phyloP scores from a whole-genome alignment of 306 rosid genomes.

The Sicyos baderoa region DNA sequence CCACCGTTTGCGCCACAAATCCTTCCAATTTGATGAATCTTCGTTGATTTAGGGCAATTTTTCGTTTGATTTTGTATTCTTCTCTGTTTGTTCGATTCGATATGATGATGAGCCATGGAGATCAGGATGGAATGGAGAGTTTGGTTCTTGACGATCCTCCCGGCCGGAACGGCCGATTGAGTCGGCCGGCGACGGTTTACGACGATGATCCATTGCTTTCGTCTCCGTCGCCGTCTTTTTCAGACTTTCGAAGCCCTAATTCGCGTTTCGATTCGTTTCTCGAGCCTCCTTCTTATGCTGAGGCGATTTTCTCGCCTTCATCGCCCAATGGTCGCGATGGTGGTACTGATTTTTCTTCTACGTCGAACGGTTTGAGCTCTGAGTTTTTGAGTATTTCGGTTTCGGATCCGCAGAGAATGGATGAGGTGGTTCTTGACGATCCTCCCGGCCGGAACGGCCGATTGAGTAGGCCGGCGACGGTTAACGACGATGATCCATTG shows the following conservation, averaged over 20 bases:
- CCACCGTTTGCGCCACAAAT: not conserved
- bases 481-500: conserved; percentile 21
- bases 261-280: conserved; percentile 28
- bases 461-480: conserved; percentile 4
- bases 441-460: conserved; percentile 20
- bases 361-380: conserved; percentile 30
- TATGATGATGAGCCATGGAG: conserved; percentile 35
- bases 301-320: conserved; percentile 34
- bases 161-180: conserved; percentile 9
- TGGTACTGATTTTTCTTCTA: conserved; percentile 12
- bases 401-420: conserved; percentile 34
- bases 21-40: not conserved
- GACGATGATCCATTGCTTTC: conserved; percentile 21
- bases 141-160: conserved; percentile 36
- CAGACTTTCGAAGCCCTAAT: conserved; percentile 23
- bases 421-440: conserved; percentile 35
- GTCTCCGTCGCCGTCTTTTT: conserved; percentile 17
- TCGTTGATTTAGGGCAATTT: not conserved
- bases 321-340: conserved; percentile 30
- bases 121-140: conserved; percentile 37
- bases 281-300: conserved; percentile 39
- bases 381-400: conserved; percentile 57
- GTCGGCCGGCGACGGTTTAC: conserved; percentile 9
- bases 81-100: not conserved
- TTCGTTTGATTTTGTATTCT: not conserved